A percentile compares a stretch with the other conserved stretches of the same genome.
Conservation (phyloP, 2,329 filamentous ascomycete genomes). For the Arachnomyces sp. region DNA sequence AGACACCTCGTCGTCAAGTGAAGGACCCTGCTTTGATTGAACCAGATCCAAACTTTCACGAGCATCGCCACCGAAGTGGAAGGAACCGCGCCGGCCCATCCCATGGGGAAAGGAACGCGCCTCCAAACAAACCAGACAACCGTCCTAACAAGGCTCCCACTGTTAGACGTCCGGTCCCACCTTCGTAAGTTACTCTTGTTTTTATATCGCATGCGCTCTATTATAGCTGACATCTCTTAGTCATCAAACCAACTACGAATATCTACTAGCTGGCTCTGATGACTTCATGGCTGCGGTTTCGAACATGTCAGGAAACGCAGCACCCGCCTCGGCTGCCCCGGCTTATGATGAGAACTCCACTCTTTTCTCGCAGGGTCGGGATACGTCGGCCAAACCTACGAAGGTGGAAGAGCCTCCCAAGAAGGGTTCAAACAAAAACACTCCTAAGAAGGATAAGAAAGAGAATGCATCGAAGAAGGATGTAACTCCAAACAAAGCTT, state of each 20-base stretch:
- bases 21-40: conserved; percentile 1
- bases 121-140: conserved; percentile 5
- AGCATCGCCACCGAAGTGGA: neutral
- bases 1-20: neutral
- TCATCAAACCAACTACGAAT: conserved; percentile 9
- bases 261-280: conserved; percentile 10
- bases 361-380: neutral
- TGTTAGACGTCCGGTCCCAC: conserved; percentile 5
- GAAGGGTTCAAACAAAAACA: no score
- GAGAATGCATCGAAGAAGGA: no score
- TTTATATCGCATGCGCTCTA: neutral
- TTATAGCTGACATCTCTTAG: conserved; percentile 7
- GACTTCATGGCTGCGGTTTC: conserved; percentile 15
- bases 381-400: neutral
- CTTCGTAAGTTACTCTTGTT: conserved; percentile 8
- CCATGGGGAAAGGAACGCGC: conserved; percentile 1
- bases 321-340: neutral
- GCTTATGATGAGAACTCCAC: neutral
- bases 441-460: no score
- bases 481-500: no score
- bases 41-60: neutral
- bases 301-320: neutral
- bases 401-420: no score
- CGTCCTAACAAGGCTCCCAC: neutral
- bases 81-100: neutral